Evolutionary conservation across 2,329 filamentous ascomycete genomes (phyloP).

Genomic region (Penicillium sp.): DNA sequence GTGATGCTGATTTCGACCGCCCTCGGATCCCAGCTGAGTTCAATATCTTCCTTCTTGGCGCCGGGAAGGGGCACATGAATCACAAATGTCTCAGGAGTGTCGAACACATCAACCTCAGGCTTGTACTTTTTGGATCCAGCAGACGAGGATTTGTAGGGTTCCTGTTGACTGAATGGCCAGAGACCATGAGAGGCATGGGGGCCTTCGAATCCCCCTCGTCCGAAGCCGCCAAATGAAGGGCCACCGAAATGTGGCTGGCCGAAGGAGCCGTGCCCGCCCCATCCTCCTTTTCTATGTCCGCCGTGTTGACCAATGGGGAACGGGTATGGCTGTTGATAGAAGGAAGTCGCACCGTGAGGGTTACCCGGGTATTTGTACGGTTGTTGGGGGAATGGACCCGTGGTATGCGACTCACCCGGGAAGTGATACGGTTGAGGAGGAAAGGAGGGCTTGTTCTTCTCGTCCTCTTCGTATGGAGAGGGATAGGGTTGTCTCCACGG

Average conservation of each 20-base stretch:
- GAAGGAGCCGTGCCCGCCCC: background rate
- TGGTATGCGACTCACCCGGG: background rate
- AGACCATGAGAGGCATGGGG: background rate
- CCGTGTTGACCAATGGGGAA: background rate
- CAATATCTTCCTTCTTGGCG: background rate
- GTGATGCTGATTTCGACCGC: background rate
- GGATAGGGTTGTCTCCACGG: background rate
- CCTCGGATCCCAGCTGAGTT: background rate
- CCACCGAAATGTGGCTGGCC: background rate
- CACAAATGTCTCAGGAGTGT: background rate
- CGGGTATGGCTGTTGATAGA: background rate
- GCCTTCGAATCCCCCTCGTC: background rate
- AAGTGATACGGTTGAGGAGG: background rate
- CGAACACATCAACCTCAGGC: background rate
- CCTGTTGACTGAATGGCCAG: background rate
- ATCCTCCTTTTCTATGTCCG: background rate
- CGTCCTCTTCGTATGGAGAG: background rate
- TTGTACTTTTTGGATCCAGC: background rate
- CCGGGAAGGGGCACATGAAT: background rate
- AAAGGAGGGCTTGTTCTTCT: background rate
- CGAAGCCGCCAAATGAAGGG: background rate
- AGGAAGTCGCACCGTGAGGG: background rate
- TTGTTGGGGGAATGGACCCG: background rate
- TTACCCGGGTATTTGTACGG: background rate
- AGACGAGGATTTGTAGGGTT: no score